These are phyloP conservation scores for Trichoderma asperellum DNA, from an alignment of 2,329 filamentous ascomycete species.

Conservation along the genomic window DNA sequence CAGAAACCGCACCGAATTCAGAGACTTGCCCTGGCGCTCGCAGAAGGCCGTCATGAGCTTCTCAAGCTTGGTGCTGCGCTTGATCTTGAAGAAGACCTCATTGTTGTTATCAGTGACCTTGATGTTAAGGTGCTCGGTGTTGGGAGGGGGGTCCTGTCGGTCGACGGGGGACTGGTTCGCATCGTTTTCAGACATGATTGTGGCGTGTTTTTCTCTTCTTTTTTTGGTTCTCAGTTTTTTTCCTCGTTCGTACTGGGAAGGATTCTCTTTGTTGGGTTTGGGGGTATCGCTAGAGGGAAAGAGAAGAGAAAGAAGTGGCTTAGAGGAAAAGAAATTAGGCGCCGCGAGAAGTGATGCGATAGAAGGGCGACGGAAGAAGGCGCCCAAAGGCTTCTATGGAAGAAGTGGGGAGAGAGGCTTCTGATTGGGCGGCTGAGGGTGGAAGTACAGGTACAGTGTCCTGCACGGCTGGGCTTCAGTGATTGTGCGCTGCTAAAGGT, in stretches of 20 bases:
- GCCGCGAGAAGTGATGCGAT: conserved; percentile 19
- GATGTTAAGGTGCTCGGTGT: conserved; percentile 90
- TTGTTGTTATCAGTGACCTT: conserved; percentile 99
- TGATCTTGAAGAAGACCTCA: conserved; percentile 99
- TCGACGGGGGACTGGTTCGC: conserved; percentile 42
- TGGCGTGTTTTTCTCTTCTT: not conserved
- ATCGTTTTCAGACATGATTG: conserved; percentile 53
- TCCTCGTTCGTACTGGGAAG: not conserved
- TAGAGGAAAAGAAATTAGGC: not conserved
- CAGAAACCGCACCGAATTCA: conserved; percentile 84
- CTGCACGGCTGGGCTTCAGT: conserved; percentile 13
- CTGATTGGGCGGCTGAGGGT: conserved; percentile 34
- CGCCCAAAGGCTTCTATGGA: conserved; percentile 23
- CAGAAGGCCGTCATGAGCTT: conserved; percentile 99
- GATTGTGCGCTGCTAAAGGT: conserved; percentile 10
- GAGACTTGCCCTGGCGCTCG: conserved; percentile 88
- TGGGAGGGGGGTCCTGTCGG: conserved; percentile 48
- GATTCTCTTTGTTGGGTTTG: not conserved
- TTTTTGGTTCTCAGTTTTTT: not conserved
- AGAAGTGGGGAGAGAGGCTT: conserved; percentile 35
- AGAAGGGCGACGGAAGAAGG: conserved; percentile 25
- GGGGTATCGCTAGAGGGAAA: not conserved
- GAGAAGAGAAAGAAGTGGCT: not conserved
- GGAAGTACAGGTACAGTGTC: conserved; percentile 17
- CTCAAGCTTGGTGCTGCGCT: conserved; percentile 91